Evolutionary conservation across 495 filamentous ascomycete species (phyloP), one percentile per base, ranked within the genome.

Genomic region (Evernia prunastri): DNA sequence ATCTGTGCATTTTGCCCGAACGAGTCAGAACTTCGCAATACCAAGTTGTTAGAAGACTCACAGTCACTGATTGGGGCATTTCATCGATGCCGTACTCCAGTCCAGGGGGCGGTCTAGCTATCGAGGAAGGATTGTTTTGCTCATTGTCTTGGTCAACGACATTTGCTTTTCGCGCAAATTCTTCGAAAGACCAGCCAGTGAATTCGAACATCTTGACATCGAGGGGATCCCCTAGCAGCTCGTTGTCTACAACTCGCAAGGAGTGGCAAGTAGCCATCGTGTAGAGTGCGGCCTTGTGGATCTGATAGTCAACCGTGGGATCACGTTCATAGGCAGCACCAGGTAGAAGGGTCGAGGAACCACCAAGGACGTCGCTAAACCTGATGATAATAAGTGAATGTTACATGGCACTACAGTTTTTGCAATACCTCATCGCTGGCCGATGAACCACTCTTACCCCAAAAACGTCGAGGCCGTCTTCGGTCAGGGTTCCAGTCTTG

Each of bases 121-220:
- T 86, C 2, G 95, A 90, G 25, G 91, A 93, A 3, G 85, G 84
- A 27, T 89, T 76, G 60, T 83, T 81, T 68, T 87, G 75, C 72
- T 90, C 78, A 69, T 89, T 80, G 66, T 90, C 80, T 63, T 88
- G 81, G 60, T 89, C 79, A 56, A 72, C 69, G 69, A 79, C 77
- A 70, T 82, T 77, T 36, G 78, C 72, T 33, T 79, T 78, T 66
- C 87, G 82, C 42, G 82, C 87, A 5, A 91, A 89, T 77, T 99
- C 94, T 72, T 96, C 87, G 68, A 87, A 99, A 3, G 85, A 83
- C 95, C 95, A 99, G 9, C 84, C 83, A 1, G 95, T 99, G 69
- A 96, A 99, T 69, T 96, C 87, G 71, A 99, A 99, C 95, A 99
- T 99, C 71, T 97, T 97, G 54, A 97, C 77, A 74, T 99, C 95